Evolutionary conservation across 2,329 filamentous ascomycete species (phyloP).

Genomic region (Beauveria varroae): DNA sequence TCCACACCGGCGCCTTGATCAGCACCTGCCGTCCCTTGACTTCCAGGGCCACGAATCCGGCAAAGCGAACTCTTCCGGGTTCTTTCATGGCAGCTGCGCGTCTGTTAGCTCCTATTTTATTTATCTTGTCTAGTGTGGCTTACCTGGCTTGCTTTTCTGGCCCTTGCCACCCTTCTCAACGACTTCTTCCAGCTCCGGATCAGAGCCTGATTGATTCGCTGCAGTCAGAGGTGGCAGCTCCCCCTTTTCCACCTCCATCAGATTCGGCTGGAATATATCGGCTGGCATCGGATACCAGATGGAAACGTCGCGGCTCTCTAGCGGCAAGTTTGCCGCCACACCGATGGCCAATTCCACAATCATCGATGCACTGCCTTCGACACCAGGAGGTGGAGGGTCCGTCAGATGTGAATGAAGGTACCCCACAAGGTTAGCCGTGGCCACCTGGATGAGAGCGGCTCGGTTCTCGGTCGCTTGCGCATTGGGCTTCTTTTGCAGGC

Average conservation of each 20-base stretch:
- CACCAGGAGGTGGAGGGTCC: conserved; percentile 68
- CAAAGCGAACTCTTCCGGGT: conserved; percentile 58
- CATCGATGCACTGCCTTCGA: conserved; percentile 85
- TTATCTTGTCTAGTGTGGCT: conserved; percentile 15
- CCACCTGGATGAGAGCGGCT: conserved; percentile 58
- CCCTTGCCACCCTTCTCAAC: conserved; percentile 38
- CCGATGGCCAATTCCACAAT: conserved; percentile 87
- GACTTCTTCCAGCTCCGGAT: conserved; percentile 27
- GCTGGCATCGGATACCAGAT: conserved; percentile 81
- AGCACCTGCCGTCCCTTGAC: conserved; percentile 69
- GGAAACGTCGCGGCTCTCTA: conserved; percentile 85
- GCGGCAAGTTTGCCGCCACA: conserved; percentile 76
- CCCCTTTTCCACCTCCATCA: conserved; percentile 82
- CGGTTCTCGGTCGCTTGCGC: conserved; percentile 59
- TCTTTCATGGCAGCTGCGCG: conserved; percentile 37
- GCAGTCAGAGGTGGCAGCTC: conserved; percentile 55
- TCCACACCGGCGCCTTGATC: conserved; percentile 69
- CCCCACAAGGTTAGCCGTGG: conserved; percentile 60
- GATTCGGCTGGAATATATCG: conserved; percentile 56
- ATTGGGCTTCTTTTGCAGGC: conserved; percentile 64
- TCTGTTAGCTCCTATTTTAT: conserved; percentile 20
- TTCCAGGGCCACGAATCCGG: conserved; percentile 67
- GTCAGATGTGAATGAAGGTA: conserved; percentile 66
- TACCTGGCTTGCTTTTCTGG: conserved; percentile 33
- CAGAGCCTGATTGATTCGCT: conserved; percentile 31